Conservation (phyloP, 1,139 yeast species). For the Protomyces macrosporus region DNA sequence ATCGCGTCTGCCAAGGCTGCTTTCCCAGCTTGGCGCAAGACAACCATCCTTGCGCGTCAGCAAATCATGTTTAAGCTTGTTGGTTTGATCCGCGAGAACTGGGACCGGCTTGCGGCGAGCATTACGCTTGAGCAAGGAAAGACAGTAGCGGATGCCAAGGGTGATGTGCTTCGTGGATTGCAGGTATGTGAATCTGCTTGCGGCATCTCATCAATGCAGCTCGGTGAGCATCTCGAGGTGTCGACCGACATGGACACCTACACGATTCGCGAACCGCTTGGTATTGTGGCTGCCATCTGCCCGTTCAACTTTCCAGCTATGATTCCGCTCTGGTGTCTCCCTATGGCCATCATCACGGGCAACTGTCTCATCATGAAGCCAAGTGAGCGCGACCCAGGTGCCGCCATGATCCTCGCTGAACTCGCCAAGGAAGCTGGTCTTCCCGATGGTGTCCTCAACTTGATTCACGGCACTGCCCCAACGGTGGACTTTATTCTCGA, state of each 20-base stretch:
- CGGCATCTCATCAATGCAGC: constrained; percentile 53
- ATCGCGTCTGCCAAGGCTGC: constrained; percentile 61
- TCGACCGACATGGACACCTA: constrained; percentile 74
- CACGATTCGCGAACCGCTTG: constrained; percentile 57
- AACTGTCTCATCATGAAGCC: constrained; percentile 74
- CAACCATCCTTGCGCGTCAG: constrained; percentile 63
- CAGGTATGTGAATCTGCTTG: constrained; percentile 71
- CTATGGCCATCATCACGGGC: constrained; percentile 69
- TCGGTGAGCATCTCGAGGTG: constrained; percentile 64
- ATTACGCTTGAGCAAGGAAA: constrained; percentile 79
- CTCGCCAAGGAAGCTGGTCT: constrained; percentile 70
- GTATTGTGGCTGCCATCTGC: constrained; percentile 35
- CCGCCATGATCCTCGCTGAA: constrained; percentile 70
- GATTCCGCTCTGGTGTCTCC: constrained; percentile 82
- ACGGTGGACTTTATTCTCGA: constrained; percentile 70
- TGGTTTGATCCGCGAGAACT: constrained; percentile 58
- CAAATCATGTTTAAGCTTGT: constrained; percentile 72
- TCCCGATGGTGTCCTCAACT: constrained; percentile 58
- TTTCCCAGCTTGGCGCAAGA: constrained; percentile 55
- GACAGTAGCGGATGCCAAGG: constrained; percentile 69
- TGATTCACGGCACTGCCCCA: constrained; percentile 71
- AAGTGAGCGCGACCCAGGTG: constrained; percentile 72
- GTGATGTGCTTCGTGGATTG: constrained; percentile 73
- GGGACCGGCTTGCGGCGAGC: constrained; percentile 65
- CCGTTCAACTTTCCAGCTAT: constrained; percentile 59